Conservation (phyloP, 768 basidiomycete species). For the Termitomyces sp. region DNA sequence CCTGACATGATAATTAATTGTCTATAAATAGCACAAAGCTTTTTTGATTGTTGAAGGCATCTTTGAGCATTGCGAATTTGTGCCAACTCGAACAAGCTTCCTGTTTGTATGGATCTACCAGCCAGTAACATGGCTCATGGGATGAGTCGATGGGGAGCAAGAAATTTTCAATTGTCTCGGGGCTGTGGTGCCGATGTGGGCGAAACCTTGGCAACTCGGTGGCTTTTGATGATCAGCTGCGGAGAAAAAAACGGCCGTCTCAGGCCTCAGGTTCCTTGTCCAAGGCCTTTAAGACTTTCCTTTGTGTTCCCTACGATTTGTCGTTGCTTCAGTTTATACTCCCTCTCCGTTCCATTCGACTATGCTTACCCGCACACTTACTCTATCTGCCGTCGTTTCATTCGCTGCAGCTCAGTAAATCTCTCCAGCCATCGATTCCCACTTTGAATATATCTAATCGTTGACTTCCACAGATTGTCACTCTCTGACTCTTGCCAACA, state of each 20-base stretch:
- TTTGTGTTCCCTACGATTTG: neutral
- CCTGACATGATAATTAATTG: neutral
- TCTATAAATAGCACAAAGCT: neutral
- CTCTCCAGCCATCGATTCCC: neutral
- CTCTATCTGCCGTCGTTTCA: constrained; percentile 10
- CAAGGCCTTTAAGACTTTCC: neutral
- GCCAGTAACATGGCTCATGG: neutral
- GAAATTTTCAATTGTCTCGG: neutral
- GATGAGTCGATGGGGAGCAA: neutral
- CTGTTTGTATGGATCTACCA: neutral
- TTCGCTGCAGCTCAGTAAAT: constrained; percentile 13
- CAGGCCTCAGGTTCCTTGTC: neutral
- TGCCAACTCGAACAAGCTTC: neutral
- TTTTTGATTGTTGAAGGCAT: neutral
- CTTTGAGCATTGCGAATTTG: neutral
- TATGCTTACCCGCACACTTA: constrained; percentile 10
- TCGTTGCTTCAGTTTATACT: neutral
- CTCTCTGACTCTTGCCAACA: constrained; percentile 44
- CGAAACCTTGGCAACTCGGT: neutral
- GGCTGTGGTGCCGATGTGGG: neutral
- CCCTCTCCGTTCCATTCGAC: neutral
- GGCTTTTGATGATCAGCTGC: neutral
- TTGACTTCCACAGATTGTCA: constrained; percentile 5
- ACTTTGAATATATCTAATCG: neutral
- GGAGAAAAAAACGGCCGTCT: neutral